Evolutionary conservation across 2,329 filamentous ascomycete species (phyloP).

Genomic region (Sporothrix globosa): DNA sequence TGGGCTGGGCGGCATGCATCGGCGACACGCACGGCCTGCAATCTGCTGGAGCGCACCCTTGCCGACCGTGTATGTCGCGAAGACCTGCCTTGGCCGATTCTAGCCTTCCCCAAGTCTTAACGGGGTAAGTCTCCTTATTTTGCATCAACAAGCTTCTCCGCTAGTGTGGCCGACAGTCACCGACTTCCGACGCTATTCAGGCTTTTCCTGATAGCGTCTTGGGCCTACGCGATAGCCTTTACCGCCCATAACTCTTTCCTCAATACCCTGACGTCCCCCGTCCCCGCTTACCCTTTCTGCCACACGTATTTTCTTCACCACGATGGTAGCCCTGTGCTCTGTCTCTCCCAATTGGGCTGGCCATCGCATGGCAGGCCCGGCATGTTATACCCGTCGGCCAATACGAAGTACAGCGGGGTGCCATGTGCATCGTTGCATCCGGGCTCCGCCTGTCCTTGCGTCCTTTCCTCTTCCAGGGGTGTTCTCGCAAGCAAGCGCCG

Average conservation of each 20-base stretch:
- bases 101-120: too few relatives aligned
- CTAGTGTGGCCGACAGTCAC: neutral
- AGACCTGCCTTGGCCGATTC: too few relatives aligned
- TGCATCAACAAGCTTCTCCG: neutral
- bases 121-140: too few relatives aligned
- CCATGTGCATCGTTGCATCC: conserved; percentile 18
- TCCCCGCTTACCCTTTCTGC: conserved; percentile 8
- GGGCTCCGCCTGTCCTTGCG: neutral
- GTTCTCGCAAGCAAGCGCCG: conserved; percentile 7
- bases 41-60: too few relatives aligned
- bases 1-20: neutral
- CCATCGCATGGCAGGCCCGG: conserved; percentile 7
- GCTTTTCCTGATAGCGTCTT: neutral
- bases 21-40: neutral
- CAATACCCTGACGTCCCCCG: neutral
- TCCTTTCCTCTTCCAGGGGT: conserved; percentile 15
- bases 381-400: neutral
- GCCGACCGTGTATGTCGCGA: too few relatives aligned
- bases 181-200: neutral
- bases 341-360: neutral
- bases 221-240: neutral
- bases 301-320: neutral
- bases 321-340: neutral
- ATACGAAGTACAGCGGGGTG: neutral
- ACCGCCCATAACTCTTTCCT: neutral